Conservation (phyloP, 208 protist genomes). For the Acanthamoeba royreba region DNA sequence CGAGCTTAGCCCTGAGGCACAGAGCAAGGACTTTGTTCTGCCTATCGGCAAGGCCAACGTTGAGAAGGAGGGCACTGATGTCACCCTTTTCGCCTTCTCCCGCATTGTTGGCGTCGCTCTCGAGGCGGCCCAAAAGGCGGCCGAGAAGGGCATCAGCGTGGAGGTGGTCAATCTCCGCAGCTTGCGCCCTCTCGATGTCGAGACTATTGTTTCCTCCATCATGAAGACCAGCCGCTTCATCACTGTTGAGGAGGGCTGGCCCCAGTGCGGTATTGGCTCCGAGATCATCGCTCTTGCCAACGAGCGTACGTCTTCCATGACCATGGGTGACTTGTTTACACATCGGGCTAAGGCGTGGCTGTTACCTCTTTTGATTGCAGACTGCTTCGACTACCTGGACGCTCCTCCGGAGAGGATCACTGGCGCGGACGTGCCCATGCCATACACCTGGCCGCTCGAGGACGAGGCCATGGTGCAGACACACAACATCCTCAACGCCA, state of each 20-base stretch:
- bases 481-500: conserved; percentile 68
- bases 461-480: conserved; percentile 70
- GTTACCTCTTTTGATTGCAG: not conserved
- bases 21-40: conserved; percentile 92
- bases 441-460: conserved; percentile 95
- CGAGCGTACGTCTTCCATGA: conserved; percentile 79
- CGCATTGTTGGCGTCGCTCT: conserved; percentile 87
- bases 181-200: conserved; percentile 93
- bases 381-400: conserved; percentile 96
- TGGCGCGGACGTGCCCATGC: conserved; percentile 96
- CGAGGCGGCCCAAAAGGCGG: conserved; percentile 91
- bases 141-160: conserved; percentile 88
- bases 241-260: conserved; percentile 94
- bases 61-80: conserved; percentile 86
- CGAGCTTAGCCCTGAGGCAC: conserved; percentile 78
- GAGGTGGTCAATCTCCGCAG: conserved; percentile 98
- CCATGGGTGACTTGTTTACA: not conserved
- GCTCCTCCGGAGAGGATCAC: conserved; percentile 92
- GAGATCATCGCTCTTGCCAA: conserved; percentile 93
- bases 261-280: conserved; percentile 92
- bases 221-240: conserved; percentile 95
- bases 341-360: not conserved
- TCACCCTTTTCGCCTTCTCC: conserved; percentile 94
- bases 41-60: conserved; percentile 97
- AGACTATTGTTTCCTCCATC: conserved; percentile 93